These are phyloP conservation scores for Vigna radiata DNA, from an alignment of 306 rosid genomes.

Conservation along the genomic window DNA sequence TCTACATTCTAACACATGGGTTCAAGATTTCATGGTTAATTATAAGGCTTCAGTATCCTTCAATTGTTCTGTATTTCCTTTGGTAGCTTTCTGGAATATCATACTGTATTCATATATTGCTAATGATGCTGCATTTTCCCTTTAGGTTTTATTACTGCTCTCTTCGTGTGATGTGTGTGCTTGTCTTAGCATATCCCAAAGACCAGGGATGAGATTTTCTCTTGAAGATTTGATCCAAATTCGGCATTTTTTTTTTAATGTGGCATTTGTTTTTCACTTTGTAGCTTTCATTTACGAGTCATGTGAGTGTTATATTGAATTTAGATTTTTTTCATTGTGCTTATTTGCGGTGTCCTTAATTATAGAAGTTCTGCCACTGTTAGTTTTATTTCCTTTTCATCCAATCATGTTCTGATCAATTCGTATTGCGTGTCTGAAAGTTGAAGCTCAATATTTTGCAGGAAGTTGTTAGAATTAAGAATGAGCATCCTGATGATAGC, in stretches of 20 bases:
- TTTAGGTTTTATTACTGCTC: background rate
- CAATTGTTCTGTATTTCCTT: constrained; percentile 11
- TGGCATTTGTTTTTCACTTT: background rate
- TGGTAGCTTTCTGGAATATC: background rate
- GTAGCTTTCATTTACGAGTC: background rate
- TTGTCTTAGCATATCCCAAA: background rate
- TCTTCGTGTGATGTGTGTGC: background rate
- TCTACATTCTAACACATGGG: too few species aligned
- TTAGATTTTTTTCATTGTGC: constrained; percentile 6
- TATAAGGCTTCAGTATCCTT: background rate
- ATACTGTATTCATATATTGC: background rate
- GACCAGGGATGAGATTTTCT: background rate
- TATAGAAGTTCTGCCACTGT: background rate
- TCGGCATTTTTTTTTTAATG: background rate
- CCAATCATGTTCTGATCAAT: constrained; percentile 30
- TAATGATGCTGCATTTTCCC: constrained; percentile 3
- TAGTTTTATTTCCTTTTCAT: constrained; percentile 23
- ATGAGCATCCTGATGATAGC: constrained; percentile 88
- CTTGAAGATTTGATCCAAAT: background rate
- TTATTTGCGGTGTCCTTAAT: constrained; percentile 13
- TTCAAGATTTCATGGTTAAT: too few species aligned
- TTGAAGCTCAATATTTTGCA: constrained; percentile 46
- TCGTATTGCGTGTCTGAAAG: constrained; percentile 35
- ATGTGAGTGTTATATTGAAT: background rate
- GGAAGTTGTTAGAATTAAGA: constrained; percentile 84